Conservation (phyloP, 2,329 filamentous ascomycete genomes). For the Aspergillus brunneoviolaceus region DNA sequence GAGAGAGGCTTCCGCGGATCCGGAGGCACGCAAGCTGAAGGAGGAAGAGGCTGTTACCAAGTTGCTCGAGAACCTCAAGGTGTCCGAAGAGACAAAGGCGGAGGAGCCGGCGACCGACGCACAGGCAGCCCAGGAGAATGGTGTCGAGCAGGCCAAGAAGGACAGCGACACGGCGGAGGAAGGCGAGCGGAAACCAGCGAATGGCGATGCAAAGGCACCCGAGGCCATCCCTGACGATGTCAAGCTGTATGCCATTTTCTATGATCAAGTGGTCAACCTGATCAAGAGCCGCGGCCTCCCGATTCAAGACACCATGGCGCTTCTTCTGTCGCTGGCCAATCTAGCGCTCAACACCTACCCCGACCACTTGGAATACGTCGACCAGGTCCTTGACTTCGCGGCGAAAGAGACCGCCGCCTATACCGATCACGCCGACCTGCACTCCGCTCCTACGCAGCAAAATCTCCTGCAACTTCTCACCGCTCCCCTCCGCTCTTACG, state of each 20-base stretch:
- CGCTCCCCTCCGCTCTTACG: conserved; percentile 83
- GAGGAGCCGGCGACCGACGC: conserved; percentile 38
- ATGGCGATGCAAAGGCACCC: conserved; percentile 39
- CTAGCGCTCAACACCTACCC: conserved; percentile 96
- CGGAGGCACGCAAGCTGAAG: conserved; percentile 69
- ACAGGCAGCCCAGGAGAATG: conserved; percentile 38
- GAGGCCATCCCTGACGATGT: conserved; percentile 58
- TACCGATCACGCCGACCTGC: conserved; percentile 91
- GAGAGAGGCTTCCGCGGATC: conserved; percentile 67
- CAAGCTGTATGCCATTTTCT: conserved; percentile 95
- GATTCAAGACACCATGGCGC: conserved; percentile 90
- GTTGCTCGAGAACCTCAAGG: conserved; percentile 73
- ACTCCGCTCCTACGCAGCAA: conserved; percentile 81
- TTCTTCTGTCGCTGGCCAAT: conserved; percentile 91
- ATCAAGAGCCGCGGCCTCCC: conserved; percentile 88
- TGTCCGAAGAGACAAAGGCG: conserved; percentile 60
- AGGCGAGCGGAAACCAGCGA: conserved; percentile 30
- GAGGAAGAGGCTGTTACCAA: conserved; percentile 81
- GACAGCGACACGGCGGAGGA: conserved; percentile 27
- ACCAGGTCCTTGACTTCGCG: conserved; percentile 88
- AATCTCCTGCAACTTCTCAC: conserved; percentile 88
- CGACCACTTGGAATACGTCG: conserved; percentile 86
- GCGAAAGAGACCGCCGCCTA: conserved; percentile 83
- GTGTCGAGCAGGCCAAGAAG: conserved; percentile 36
- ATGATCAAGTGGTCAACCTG: conserved; percentile 89